These are phyloP conservation scores for Pseudogymnoascus sp. DNA, from an alignment of 2,329 filamentous ascomycete species.

Conservation along the genomic window DNA sequence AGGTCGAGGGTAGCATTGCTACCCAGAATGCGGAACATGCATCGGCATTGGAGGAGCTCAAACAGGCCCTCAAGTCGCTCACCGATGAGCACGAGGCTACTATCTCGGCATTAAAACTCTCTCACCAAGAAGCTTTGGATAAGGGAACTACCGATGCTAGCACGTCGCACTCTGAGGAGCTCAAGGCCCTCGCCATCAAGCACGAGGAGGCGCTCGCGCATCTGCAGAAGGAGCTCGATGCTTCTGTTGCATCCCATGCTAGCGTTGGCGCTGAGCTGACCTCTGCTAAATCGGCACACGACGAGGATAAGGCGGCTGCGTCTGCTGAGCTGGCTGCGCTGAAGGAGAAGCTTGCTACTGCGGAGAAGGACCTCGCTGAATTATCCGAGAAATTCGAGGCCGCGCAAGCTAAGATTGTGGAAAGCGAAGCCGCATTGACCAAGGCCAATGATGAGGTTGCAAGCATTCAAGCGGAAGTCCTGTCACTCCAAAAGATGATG, in stretches of 20 bases:
- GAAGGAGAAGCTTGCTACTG: slow-evolving; percentile 39
- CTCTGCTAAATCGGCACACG: slow-evolving; percentile 24
- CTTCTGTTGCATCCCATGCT: slow-evolving; percentile 40
- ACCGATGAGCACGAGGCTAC: slow-evolving; percentile 44
- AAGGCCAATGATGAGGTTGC: slow-evolving; percentile 26
- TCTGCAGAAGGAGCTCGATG: slow-evolving; percentile 49
- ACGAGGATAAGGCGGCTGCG: background rate
- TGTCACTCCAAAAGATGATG: slow-evolving; percentile 43
- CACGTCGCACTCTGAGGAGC: slow-evolving; percentile 40
- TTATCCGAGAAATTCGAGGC: slow-evolving; percentile 27
- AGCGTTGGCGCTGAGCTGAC: slow-evolving; percentile 45
- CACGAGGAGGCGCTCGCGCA: slow-evolving; percentile 43
- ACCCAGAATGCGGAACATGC: slow-evolving; percentile 38
- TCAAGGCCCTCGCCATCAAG: slow-evolving; percentile 43
- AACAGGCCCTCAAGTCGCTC: slow-evolving; percentile 33
- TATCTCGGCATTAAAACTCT: slow-evolving; percentile 44
- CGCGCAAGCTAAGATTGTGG: slow-evolving; percentile 37
- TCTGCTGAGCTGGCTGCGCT: slow-evolving; percentile 41
- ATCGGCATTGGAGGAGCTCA: slow-evolving; percentile 39
- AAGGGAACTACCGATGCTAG: slow-evolving; percentile 39
- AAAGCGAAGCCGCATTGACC: slow-evolving; percentile 38
- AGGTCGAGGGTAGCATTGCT: slow-evolving; percentile 38
- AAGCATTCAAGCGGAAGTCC: slow-evolving; percentile 37
- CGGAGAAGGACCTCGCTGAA: slow-evolving; percentile 33
- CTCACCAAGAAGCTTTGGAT: slow-evolving; percentile 45